phyloP scores from a whole-genome alignment of 345 rosid species.

The rapeseed (Brassica napus) region DNA sequence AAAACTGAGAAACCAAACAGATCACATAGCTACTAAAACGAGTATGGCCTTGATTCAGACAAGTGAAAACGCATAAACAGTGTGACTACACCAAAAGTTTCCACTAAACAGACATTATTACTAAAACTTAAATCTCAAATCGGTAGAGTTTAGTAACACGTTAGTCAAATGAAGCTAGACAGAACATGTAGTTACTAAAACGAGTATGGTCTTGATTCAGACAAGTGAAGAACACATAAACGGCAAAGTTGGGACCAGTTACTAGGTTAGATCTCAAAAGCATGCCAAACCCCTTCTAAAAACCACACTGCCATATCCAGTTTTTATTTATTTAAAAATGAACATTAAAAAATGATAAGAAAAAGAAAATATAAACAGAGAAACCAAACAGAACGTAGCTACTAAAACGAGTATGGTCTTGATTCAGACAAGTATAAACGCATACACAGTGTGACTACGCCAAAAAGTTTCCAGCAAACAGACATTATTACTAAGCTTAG shows the following conservation, averaged over 20 bases:
- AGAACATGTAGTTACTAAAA: not conserved
- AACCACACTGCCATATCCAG: not conserved
- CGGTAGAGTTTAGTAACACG: no score
- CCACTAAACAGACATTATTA: no score
- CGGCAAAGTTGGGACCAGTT: not conserved
- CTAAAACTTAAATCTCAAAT: no score
- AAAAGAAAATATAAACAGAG: not conserved
- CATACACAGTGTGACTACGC: no score
- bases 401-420: not conserved
- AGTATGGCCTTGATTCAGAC: not conserved
- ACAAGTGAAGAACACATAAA: conserved; percentile 13
- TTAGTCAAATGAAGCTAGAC: no score
- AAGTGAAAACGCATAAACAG: not conserved
- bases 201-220: not conserved
- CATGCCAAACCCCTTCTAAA: conserved; percentile 28
- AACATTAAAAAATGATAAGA: no score
- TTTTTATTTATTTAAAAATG: no score
- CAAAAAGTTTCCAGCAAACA: no score
- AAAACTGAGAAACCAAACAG: conserved; percentile 4
- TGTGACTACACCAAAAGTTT: no score
- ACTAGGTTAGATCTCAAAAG: not conserved
- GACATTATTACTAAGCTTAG: no score
- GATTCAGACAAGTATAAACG: not conserved
- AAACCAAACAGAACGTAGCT: not conserved
- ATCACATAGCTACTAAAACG: not conserved